phyloP scores from a whole-genome alignment of 2,329 filamentous ascomycete species.

The Fusarium sambucinum region DNA sequence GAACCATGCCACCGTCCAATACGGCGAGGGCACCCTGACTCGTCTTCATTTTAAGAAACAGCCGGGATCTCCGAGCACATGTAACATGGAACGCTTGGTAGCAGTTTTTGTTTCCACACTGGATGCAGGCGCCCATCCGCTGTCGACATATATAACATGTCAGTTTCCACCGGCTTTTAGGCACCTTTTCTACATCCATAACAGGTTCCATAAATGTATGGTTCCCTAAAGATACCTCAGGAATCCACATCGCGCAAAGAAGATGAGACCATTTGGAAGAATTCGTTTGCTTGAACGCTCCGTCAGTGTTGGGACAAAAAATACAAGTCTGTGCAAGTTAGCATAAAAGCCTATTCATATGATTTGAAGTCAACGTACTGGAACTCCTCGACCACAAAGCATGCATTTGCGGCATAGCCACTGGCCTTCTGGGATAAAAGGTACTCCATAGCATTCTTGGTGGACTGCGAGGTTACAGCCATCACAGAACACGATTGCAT shows the following conservation, averaged over 20 bases:
- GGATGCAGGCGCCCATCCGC: slow-evolving; percentile 97
- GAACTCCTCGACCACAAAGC: slow-evolving; percentile 89
- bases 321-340: slow-evolving; percentile 79
- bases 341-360: slow-evolving; percentile 5
- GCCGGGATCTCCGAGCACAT: slow-evolving; percentile 85
- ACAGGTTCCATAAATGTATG: slow-evolving; percentile 98
- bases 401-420: slow-evolving; percentile 99
- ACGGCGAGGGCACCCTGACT: slow-evolving; percentile 82
- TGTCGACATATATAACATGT: slow-evolving; percentile 97
- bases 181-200: slow-evolving; percentile 97
- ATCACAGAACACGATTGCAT: slow-evolving; percentile 98
- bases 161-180: slow-evolving; percentile 92
- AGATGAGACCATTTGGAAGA: slow-evolving; percentile 97
- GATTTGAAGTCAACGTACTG: slow-evolving; percentile 64
- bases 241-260: slow-evolving; percentile 98
- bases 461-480: slow-evolving; percentile 97
- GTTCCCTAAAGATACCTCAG: slow-evolving; percentile 94
- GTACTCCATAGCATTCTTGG: slow-evolving; percentile 98
- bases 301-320: slow-evolving; percentile 97
- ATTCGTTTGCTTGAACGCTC: slow-evolving; percentile 98
- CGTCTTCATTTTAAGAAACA: slow-evolving; percentile 98
- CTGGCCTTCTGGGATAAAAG: slow-evolving; percentile 98
- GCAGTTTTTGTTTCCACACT: slow-evolving; percentile 97
- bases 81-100: slow-evolving; percentile 98
- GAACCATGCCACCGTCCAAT: slow-evolving; percentile 80